Base-by-base conservation (phyloP, 176 grass and related monocot genomes). In the Canna indica region DNA sequence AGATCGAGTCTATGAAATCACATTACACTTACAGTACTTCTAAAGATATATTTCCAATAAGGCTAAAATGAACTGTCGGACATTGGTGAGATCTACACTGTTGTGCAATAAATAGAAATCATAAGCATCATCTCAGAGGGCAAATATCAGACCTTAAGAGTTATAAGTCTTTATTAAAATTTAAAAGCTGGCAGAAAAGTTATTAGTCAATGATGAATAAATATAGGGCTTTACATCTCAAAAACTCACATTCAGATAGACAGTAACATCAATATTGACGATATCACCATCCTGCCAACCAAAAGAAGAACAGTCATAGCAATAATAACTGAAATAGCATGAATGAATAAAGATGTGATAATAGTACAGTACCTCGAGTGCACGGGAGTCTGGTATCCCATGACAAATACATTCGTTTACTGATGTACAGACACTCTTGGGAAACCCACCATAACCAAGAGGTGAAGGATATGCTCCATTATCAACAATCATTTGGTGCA, bases 401-500 rank as follows among this genome's bases (percentile, higher is more conserved):
- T 97, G 93, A 78, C 93, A 97, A 58, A 97, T 85, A 75, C 88
- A 92, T 81, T 97, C 93, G 78, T 97, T 97, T 47, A 97, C 82
- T 77, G 88, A 97, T 65, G 93, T 97, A 60, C 88, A 97, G 32
- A 92, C 93, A 64, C 88, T 92, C 79, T 97, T 92, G 42, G 93
- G 93, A 26, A 87, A 97, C 27, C 93, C 93, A 61, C 82, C 85
- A 57, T 97, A 97, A 64, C 86, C 88, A 69, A 97, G 79, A 42
- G 93, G 88, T 20, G 93, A 97, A 75, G 93, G 93, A 83, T 92
- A 92, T 71, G 93, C 93, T 74, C 88, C 86, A 76, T 92, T 92
- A 67, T 92, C 83, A 24, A 97, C 81, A 30, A 92, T 90, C 88
- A 92, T 90, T 85, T 90, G 73, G 82, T 97, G 93, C 47, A 97